A percentile compares a stretch with the other conserved stretches of the same genome.
These are phyloP conservation scores for Delphinella strobiligena DNA, from an alignment of 2,329 filamentous ascomycete genomes.

Conservation along the genomic window DNA sequence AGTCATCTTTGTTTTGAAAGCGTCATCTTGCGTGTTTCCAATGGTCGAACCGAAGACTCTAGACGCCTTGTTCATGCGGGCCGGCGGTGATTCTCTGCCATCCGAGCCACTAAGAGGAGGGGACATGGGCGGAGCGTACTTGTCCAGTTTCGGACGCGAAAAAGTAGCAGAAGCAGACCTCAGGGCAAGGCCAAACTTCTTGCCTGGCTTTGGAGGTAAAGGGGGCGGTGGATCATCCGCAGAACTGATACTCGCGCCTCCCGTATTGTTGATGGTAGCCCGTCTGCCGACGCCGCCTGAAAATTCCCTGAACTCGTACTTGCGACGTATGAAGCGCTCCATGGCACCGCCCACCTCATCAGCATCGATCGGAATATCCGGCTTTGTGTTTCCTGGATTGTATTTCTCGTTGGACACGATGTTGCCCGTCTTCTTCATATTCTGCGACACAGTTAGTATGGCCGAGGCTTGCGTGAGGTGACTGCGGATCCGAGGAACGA, in stretches of 20 bases:
- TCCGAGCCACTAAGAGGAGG: conserved; percentile 17
- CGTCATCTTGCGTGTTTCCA: conserved; percentile 35
- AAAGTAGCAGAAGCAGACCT: conserved; percentile 61
- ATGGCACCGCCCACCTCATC: conserved; percentile 91
- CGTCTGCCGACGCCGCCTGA: conserved; percentile 15
- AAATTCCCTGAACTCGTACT: conserved; percentile 63
- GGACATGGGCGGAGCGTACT: conserved; percentile 24
- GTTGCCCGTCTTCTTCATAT: conserved; percentile 91
- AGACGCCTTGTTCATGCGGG: conserved; percentile 50
- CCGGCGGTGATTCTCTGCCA: conserved; percentile 11
- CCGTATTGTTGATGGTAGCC: conserved; percentile 41
- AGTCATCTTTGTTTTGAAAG: conserved; percentile 63
- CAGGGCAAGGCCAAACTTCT: conserved; percentile 51
- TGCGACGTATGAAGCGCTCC: conserved; percentile 89
- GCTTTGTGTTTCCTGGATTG: conserved; percentile 73
- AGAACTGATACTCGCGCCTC: conserved; percentile 37
- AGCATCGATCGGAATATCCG: conserved; percentile 75
- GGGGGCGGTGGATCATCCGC: conserved; percentile 46
- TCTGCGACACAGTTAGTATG: conserved; percentile 40
- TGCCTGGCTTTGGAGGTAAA: conserved; percentile 47
- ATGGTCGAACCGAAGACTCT: conserved; percentile 57
- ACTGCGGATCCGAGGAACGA: conserved; percentile 11
- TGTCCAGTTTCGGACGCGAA: conserved; percentile 39
- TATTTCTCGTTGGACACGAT: conserved; percentile 72
- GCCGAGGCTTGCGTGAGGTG: conserved; percentile 1